A percentile compares a stretch with the other conserved stretches of the same genome.
phyloP scores from a whole-genome alignment of 257 asterid genomes.

The Penstemon newberryi region DNA sequence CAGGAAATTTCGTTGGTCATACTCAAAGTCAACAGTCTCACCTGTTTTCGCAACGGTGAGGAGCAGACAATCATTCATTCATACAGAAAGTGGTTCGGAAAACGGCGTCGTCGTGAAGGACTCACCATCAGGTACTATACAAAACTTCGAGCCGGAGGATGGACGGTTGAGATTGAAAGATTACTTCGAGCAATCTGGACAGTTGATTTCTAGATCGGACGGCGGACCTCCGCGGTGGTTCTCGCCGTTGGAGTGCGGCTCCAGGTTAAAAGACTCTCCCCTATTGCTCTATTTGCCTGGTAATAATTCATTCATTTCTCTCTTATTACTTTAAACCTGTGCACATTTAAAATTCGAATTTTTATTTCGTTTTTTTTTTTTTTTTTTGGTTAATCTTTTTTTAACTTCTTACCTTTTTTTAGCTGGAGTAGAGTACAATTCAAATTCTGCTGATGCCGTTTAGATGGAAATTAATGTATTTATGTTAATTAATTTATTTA shows the following conservation, averaged over 20 bases:
- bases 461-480: too few species aligned
- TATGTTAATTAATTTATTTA: too few species aligned
- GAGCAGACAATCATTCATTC: constrained; percentile 12
- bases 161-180: constrained; percentile 40
- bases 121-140: neutral
- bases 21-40: constrained; percentile 25
- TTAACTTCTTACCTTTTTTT: too few species aligned
- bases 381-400: neutral
- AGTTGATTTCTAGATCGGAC: constrained; percentile 47
- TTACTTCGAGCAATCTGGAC: constrained; percentile 47
- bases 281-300: constrained; percentile 79
- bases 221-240: constrained; percentile 91
- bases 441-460: too few species aligned
- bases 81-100: constrained; percentile 22
- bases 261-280: constrained; percentile 46
- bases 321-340: too few species aligned
- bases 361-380: neutral
- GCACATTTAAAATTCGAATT: too few species aligned
- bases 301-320: constrained; percentile 1
- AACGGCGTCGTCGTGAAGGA: too few species aligned
- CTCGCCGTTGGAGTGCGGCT: constrained; percentile 53
- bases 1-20: neutral
- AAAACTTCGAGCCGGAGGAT: constrained; percentile 26
- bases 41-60: constrained; percentile 8
- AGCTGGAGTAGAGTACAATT: too few species aligned